phyloP scores from a whole-genome alignment of 306 rosid species.

The Myrica gale region DNA sequence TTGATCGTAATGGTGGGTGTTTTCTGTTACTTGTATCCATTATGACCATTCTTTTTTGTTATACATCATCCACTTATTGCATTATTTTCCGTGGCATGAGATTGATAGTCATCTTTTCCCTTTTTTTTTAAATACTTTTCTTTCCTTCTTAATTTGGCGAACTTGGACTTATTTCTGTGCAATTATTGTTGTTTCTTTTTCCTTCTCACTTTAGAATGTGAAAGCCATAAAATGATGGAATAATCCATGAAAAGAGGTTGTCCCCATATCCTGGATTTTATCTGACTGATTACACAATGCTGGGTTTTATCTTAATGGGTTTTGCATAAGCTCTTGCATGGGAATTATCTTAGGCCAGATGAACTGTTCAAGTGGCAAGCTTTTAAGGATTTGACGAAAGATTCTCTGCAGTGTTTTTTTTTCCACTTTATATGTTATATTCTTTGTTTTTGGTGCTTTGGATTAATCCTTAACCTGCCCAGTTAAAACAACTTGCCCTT shows the following conservation, averaged over 20 bases:
- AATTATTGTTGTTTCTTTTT: background rate
- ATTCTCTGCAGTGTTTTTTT: background rate
- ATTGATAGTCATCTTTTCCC: background rate
- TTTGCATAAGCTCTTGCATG: background rate
- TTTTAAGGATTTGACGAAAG: background rate
- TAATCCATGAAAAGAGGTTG: background rate
- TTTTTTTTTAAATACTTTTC: background rate
- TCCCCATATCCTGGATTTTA: background rate
- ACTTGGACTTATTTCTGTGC: no score
- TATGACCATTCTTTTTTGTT: no score
- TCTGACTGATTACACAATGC: background rate
- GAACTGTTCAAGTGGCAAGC: background rate
- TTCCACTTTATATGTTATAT: no score
- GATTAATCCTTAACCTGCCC: constrained; percentile 9
- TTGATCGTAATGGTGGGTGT: no score
- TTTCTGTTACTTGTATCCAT: no score
- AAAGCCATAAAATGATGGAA: background rate
- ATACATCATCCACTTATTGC: background rate
- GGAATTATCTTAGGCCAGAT: background rate
- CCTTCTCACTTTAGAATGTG: background rate
- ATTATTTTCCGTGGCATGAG: background rate
- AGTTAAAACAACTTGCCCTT: constrained; percentile 1
- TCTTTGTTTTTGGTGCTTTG: no score
- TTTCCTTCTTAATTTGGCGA: background rate
- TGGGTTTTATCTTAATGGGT: background rate